phyloP scores from a whole-genome alignment of 2,329 filamentous ascomycete genomes.

The Apiospora saccharicola region DNA sequence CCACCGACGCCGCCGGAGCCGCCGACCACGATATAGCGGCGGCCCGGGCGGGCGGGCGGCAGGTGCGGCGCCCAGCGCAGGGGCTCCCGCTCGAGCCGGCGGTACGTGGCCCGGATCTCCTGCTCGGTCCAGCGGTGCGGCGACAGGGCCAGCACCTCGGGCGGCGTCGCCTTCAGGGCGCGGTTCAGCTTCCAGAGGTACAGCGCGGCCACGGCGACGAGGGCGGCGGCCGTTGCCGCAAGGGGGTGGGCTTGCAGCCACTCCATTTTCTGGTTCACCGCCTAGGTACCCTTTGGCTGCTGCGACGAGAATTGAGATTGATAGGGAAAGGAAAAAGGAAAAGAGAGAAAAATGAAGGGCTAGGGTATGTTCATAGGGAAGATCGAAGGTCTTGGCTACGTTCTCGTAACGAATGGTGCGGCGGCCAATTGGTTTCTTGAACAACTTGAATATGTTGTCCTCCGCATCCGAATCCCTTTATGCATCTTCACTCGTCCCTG shows the following conservation, averaged over 20 bases:
- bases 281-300: not conserved
- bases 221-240: not conserved
- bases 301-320: not conserved
- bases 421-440: not conserved
- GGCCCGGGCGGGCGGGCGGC: conserved; percentile 47
- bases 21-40: conserved; percentile 55
- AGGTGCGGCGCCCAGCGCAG: conserved; percentile 48
- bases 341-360: too few species aligned
- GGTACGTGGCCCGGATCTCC: conserved; percentile 45
- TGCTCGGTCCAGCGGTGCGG: conserved; percentile 46
- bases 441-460: not conserved
- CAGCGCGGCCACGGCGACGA: not conserved
- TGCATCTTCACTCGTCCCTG: too few species aligned
- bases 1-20: conserved; percentile 58
- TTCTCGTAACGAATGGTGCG: not conserved
- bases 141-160: conserved; percentile 22
- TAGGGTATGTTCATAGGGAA: not conserved
- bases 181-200: conserved; percentile 23
- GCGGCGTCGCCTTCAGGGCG: conserved; percentile 10
- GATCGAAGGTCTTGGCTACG: not conserved
- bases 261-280: not conserved
- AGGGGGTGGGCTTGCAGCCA: conserved; percentile 1
- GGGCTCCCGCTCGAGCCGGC: conserved; percentile 44
- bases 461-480: not conserved
- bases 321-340: not conserved